A percentile compares a stretch with the other conserved stretches of the same genome.
Conservation (phyloP, 2,329 filamentous ascomycete species). For the Rhytidhysteron rufulum region DNA sequence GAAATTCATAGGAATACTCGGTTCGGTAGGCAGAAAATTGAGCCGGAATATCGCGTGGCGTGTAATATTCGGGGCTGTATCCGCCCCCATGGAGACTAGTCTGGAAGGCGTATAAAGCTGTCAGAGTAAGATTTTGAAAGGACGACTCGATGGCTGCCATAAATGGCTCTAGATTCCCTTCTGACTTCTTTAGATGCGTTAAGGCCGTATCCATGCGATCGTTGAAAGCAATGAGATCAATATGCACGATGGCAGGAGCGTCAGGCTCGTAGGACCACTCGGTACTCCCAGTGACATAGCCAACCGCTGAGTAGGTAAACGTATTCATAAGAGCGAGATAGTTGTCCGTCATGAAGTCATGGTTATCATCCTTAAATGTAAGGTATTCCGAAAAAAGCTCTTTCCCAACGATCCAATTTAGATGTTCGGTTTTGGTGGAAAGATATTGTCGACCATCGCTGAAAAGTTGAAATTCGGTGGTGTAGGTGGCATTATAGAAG, state of each 20-base stretch:
- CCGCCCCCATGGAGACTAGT: neutral
- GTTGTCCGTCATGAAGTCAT: neutral
- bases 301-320: neutral
- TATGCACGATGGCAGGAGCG: neutral
- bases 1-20: neutral
- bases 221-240: neutral
- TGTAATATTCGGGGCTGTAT: neutral
- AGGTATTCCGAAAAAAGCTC: neutral
- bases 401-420: neutral
- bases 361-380: neutral
- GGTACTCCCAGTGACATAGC: neutral
- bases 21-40: neutral
- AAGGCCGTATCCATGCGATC: neutral
- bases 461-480: neutral
- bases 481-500: neutral
- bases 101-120: neutral
- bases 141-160: neutral
- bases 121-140: neutral
- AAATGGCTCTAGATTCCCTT: neutral
- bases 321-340: neutral
- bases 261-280: neutral
- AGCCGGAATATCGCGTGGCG: neutral
- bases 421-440: neutral
- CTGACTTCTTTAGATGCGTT: no score
- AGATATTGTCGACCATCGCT: neutral